Conservation (phyloP, 2,329 filamentous ascomycete species). For the Lomentospora prolificans region DNA sequence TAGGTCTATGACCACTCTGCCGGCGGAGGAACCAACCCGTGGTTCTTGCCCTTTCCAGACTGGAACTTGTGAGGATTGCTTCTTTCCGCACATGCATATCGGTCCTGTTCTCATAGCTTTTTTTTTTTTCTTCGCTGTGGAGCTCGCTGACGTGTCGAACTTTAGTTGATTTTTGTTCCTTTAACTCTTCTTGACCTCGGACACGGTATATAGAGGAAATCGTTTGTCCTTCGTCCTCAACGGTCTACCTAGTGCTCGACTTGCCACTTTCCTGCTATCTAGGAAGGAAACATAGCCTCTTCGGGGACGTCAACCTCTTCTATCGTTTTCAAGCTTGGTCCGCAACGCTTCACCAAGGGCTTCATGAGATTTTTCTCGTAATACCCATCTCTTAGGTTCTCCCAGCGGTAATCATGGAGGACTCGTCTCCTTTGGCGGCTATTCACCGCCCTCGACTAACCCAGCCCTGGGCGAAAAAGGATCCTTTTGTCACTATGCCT, state of each 20-base stretch:
- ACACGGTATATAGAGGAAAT: no score
- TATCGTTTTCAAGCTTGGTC: no score
- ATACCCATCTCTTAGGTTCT: neutral
- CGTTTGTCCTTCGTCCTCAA: no score
- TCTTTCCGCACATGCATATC: neutral
- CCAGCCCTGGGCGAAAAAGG: slow-evolving; percentile 47
- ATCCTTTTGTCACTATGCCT: slow-evolving; percentile 40
- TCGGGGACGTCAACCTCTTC: no score
- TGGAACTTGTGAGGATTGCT: neutral
- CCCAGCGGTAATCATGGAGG: slow-evolving; percentile 59
- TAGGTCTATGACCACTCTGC: neutral
- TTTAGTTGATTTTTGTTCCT: neutral
- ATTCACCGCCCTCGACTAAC: slow-evolving; percentile 65
- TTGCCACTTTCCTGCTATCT: no score
- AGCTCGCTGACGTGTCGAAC: no score
- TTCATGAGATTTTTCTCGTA: neutral
- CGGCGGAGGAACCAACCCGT: neutral
- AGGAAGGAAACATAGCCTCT: no score
- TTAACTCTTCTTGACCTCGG: neutral
- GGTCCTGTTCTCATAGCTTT: neutral
- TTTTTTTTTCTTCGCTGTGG: neutral
- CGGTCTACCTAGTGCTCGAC: no score
- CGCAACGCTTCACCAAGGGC: neutral
- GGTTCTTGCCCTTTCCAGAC: neutral
- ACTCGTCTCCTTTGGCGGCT: slow-evolving; percentile 86